These are phyloP conservation scores for Colletotrichum tropicale DNA, from an alignment of 2,329 filamentous ascomycete genomes.

Conservation along the genomic window DNA sequence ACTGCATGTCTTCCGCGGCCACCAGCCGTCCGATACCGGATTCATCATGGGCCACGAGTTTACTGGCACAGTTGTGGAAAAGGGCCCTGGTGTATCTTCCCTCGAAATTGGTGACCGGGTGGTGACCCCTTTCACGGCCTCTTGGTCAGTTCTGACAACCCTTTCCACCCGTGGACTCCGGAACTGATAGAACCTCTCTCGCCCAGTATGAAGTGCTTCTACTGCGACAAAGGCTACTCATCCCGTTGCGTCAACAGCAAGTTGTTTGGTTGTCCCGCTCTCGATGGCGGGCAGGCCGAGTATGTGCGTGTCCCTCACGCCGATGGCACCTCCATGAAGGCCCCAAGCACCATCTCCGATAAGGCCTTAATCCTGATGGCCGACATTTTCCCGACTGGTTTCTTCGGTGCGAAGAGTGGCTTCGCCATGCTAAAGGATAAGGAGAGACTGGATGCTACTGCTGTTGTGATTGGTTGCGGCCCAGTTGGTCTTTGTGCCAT, in stretches of 20 bases:
- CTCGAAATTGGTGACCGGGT: constrained; percentile 78
- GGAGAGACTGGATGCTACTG: constrained; percentile 68
- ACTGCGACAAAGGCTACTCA: constrained; percentile 78
- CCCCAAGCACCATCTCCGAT: constrained; percentile 70
- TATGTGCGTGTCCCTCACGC: constrained; percentile 83
- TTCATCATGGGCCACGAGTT: constrained; percentile 86
- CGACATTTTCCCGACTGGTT: constrained; percentile 89
- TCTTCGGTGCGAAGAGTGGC: constrained; percentile 81
- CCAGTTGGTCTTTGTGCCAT: constrained; percentile 86
- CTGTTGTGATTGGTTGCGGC: constrained; percentile 85
- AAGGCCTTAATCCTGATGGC: constrained; percentile 85
- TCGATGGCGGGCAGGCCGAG: constrained; percentile 84
- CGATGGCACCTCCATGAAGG: constrained; percentile 79
- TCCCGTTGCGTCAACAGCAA: constrained; percentile 75
- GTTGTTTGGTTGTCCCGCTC: constrained; percentile 70
- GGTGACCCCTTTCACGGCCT: constrained; percentile 83
- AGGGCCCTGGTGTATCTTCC: constrained; percentile 70
- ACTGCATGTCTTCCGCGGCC: constrained; percentile 84
- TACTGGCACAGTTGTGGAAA: constrained; percentile 74
- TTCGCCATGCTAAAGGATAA: constrained; percentile 67
- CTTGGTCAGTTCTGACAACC: constrained; percentile 60
- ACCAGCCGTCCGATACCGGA: constrained; percentile 70
- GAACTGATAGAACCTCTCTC: constrained; percentile 11
- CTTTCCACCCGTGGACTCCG: not conserved
- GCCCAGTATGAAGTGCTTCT: constrained; percentile 74